Conservation (phyloP, 441 rosid species). For the Eutrema salsugineum region DNA sequence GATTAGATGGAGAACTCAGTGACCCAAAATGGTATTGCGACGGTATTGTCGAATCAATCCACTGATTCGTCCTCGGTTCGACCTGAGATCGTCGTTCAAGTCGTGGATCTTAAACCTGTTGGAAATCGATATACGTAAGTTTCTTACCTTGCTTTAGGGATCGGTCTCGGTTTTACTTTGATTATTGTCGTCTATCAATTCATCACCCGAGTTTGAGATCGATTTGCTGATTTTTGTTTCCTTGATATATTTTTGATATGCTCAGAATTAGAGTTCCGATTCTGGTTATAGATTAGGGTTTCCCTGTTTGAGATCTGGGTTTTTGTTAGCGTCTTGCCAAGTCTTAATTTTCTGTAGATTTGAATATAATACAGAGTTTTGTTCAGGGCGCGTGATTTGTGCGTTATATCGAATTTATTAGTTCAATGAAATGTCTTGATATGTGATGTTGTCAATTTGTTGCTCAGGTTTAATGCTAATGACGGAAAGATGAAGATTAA, state of each 20-base stretch:
- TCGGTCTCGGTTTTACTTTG: background rate
- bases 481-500: constrained; percentile 67
- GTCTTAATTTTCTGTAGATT: background rate
- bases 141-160: background rate
- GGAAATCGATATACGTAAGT: constrained; percentile 71
- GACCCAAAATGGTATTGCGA: constrained; percentile 52
- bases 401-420: background rate
- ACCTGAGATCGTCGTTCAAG: constrained; percentile 60
- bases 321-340: background rate
- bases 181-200: no score
- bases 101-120: constrained; percentile 67
- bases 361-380: background rate
- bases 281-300: background rate
- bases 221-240: background rate
- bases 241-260: background rate
- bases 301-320: background rate
- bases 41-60: constrained; percentile 45
- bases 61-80: constrained; percentile 49
- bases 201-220: background rate
- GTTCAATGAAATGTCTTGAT: background rate
- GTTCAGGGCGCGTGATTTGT: background rate
- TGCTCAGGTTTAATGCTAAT: constrained; percentile 58
- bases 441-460: background rate
- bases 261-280: background rate
- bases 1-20: constrained; percentile 40